These are phyloP conservation scores for Heterobasidion annosum DNA, from an alignment of 1,284 basidiomycete genomes.

Conservation along the genomic window DNA sequence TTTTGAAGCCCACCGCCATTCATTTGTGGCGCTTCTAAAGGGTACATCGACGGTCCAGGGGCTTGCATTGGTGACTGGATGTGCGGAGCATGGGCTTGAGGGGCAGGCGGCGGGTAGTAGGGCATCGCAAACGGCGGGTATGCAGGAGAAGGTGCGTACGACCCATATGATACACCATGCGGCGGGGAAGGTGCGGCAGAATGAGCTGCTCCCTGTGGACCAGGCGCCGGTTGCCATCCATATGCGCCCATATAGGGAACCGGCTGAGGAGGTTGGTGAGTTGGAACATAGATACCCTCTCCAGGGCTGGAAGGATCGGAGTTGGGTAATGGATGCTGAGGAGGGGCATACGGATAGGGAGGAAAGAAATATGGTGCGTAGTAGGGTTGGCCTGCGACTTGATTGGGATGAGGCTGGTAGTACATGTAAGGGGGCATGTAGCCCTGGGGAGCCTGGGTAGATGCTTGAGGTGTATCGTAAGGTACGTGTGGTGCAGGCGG, in stretches of 20 bases:
- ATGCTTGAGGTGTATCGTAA: slow-evolving; percentile 41
- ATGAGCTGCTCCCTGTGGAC: slow-evolving; percentile 21
- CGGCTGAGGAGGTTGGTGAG: slow-evolving; percentile 19
- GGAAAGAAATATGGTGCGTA: neutral
- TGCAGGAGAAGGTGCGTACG: slow-evolving; percentile 22
- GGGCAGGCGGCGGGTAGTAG: slow-evolving; percentile 33
- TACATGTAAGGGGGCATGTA: slow-evolving; percentile 30
- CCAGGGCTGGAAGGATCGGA: slow-evolving; percentile 25
- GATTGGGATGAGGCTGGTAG: slow-evolving; percentile 17
- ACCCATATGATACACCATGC: slow-evolving; percentile 24
- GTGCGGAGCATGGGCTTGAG: slow-evolving; percentile 21
- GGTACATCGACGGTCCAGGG: slow-evolving; percentile 9
- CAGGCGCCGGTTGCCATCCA: slow-evolving; percentile 20
- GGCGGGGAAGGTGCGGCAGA: slow-evolving; percentile 21
- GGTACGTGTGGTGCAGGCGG: slow-evolving; percentile 26
- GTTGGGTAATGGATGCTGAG: slow-evolving; percentile 16
- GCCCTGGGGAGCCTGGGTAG: slow-evolving; percentile 22
- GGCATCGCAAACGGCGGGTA: slow-evolving; percentile 36
- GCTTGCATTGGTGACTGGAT: slow-evolving; percentile 19
- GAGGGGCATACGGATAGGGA: slow-evolving; percentile 1
- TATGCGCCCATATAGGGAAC: slow-evolving; percentile 21
- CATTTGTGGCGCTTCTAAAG: slow-evolving; percentile 9
- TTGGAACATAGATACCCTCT: slow-evolving; percentile 23
- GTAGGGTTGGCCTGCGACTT: neutral
- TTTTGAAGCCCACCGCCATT: neutral